Percentiles rank a stretch among this genome's conserved stretches.
Evolutionary conservation across 1,139 yeast species (phyloP).

Genomic region (Ashbya aceris): DNA sequence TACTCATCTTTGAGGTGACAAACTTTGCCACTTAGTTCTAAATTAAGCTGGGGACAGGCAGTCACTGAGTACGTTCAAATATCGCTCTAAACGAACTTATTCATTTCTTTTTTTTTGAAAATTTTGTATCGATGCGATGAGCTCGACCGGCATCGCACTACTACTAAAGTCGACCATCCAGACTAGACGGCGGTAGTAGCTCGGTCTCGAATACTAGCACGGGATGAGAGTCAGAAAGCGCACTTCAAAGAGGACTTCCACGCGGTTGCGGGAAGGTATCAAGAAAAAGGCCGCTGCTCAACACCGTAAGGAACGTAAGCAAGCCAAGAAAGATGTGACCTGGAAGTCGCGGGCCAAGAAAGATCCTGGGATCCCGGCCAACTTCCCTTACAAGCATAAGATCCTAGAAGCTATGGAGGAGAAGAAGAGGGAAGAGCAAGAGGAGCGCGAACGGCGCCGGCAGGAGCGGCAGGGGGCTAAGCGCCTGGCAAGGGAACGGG

Average conservation of each 20-base stretch:
- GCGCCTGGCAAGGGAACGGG: constrained; percentile 38
- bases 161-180: background rate
- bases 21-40: constrained; percentile 1
- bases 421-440: constrained; percentile 51
- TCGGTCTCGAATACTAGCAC: background rate
- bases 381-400: constrained; percentile 86
- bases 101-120: constrained; percentile 9
- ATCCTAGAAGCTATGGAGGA: constrained; percentile 76
- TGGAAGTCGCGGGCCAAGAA: constrained; percentile 81
- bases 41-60: background rate
- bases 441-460: constrained; percentile 42
- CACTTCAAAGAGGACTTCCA: constrained; percentile 61
- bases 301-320: constrained; percentile 72
- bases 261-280: constrained; percentile 92
- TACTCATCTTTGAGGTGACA: background rate
- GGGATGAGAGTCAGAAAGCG: constrained; percentile 31
- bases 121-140: constrained; percentile 19
- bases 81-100: background rate
- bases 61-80: background rate
- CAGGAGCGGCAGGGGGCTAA: constrained; percentile 39
- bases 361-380: constrained; percentile 91
- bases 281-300: constrained; percentile 93
- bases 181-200: background rate
- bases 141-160: constrained; percentile 1
- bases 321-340: constrained; percentile 78